These are phyloP conservation scores for Brettanomyces anomalus DNA, from an alignment of 805 yeast genomes.

Conservation along the genomic window DNA sequence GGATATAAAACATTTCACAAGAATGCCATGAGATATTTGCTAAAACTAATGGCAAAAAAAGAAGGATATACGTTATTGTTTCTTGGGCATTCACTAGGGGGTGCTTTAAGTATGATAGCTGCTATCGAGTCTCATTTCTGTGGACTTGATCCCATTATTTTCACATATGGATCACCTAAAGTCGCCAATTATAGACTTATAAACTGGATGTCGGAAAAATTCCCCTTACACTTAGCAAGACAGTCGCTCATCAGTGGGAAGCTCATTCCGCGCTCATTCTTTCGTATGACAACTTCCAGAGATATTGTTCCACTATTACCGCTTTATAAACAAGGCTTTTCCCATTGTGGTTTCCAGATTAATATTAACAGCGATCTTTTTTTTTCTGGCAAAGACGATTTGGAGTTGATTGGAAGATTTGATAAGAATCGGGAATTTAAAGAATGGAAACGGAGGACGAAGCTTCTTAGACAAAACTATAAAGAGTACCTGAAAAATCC, in stretches of 20 bases:
- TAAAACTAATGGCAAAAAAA: conserved; percentile 4
- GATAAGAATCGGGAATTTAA: not conserved
- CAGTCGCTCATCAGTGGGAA: not conserved
- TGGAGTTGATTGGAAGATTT: not conserved
- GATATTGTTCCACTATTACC: conserved; percentile 58
- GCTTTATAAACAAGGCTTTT: conserved; percentile 30
- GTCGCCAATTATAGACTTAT: conserved; percentile 46
- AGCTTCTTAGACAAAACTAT: not conserved
- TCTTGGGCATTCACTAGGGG: conserved; percentile 45
- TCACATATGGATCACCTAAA: conserved; percentile 56
- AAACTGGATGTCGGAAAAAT: conserved; percentile 40
- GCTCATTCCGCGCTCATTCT: conserved; percentile 27
- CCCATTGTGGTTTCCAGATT: conserved; percentile 33
- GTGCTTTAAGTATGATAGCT: conserved; percentile 52
- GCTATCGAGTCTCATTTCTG: conserved; percentile 53
- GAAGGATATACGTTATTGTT: conserved; percentile 29
- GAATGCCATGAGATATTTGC: not conserved
- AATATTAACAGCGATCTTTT: not conserved
- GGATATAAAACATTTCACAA: conserved; percentile 5
- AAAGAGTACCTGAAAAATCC: conserved; percentile 2
- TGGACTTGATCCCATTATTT: conserved; percentile 47
- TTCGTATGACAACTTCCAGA: conserved; percentile 47
- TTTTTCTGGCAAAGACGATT: not conserved
- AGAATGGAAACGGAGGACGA: not conserved
- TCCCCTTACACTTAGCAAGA: conserved; percentile 24